Base-by-base conservation (phyloP, 2,329 filamentous ascomycete species). In the Pyricularia pennisetigena region DNA sequence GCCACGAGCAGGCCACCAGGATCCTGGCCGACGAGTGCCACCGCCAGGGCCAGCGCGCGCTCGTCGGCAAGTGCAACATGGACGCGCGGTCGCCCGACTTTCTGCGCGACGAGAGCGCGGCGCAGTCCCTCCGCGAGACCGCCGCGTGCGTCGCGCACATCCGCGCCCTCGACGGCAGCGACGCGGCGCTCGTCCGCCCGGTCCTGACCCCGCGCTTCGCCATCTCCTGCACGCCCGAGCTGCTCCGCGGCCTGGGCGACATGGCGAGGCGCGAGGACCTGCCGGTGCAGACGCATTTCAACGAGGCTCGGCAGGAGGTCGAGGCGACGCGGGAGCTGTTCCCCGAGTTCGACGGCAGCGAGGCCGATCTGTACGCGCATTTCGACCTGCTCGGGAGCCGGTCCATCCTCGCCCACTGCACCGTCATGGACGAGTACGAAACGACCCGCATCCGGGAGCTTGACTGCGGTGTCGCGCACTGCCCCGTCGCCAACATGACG, bases 381-480 rank as follows among this genome's bases (percentile, higher is more conserved):
- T 88, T 82, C 69, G 82, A 82, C 0, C 76, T 91, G 4, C 78
- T 91, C 6, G 83, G 78, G 0, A 70, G 77, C 3, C 81, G 84
- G 9, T 83, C 85, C 0, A 88, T 91, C 68, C 82, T 91, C 0
- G 89, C 88, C 0, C 89, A 91, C 73, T 90, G 88, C 76, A 90
- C 86, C 68, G 82, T 86, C 73, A 84, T 90, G 76, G 82, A 79
- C 5, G 82, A 85, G 2, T 79, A 83, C 32, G 88, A 91, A 74
- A 81, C 85, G 64, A 70, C 75, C 0, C 77, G 79, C 5, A 71
- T 90, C 1, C 71, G 75, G 16, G 74, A 78, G 9, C 77, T 86
- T 9, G 75, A 76, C 0, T 89, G 86, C 70, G 87, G 87, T 23
- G 79, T 90, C 1, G 86, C 87, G 0, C 88, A 90, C 72, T 90